These are phyloP conservation scores for Ustilago shanxiensis DNA, from an alignment of 1,284 basidiomycete species.

Conservation along the genomic window DNA sequence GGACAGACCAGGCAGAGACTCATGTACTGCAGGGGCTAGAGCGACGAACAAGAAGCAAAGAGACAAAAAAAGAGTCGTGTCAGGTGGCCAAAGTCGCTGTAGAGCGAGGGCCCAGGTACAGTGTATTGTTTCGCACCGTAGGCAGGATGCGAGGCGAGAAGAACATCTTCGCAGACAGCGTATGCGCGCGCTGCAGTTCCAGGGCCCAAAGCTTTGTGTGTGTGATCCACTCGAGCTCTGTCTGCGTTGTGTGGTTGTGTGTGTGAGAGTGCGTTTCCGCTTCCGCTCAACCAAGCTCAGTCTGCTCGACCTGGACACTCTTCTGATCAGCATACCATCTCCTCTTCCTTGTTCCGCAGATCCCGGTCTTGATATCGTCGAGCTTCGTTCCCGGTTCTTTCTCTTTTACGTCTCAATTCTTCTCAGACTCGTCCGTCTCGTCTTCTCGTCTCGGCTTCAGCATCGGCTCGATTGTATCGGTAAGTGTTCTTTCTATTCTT, in stretches of 20 bases:
- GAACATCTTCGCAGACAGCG: not conserved
- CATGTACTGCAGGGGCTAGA: constrained; percentile 2
- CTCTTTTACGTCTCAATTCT: constrained; percentile 29
- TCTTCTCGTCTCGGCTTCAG: constrained; percentile 51
- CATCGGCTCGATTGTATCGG: constrained; percentile 58
- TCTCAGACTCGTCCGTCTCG: constrained; percentile 51
- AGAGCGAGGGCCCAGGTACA: not conserved
- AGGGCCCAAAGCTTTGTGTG: constrained; percentile 3
- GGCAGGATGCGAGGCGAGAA: not conserved
- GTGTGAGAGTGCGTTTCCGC: constrained; percentile 10
- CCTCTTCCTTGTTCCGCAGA: constrained; percentile 30
- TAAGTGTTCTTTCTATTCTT: constrained; percentile 29
- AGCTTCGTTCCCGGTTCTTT: constrained; percentile 47
- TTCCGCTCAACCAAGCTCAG: constrained; percentile 26
- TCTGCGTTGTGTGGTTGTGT: no score
- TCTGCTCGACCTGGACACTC: not conserved
- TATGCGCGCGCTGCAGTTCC: not conserved
- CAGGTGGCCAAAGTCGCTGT: constrained; percentile 21
- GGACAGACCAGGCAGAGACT: not conserved
- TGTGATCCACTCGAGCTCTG: not conserved
- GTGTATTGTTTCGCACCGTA: no score
- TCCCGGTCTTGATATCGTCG: constrained; percentile 55
- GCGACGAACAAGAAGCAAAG: not conserved
- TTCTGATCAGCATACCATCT: constrained; percentile 25
- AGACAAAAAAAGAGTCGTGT: constrained; percentile 10